phyloP scores from a whole-genome alignment of 78 protist genomes.

The Cavenderia fasciculata region DNA sequence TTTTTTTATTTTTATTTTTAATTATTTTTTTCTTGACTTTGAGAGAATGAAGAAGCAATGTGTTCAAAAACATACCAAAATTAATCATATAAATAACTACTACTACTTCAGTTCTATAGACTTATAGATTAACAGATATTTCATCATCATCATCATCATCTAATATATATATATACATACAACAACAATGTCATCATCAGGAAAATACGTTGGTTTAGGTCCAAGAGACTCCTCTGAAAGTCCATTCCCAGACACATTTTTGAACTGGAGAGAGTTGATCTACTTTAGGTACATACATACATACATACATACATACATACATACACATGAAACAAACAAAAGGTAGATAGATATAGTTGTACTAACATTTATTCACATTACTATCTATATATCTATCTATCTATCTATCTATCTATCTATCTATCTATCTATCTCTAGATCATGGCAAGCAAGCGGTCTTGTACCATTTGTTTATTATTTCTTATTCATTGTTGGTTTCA shows the following conservation, averaged over 20 bases:
- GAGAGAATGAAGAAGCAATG: too few relatives aligned
- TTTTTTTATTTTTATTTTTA: too few relatives aligned
- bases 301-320: too few relatives aligned
- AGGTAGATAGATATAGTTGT: not conserved
- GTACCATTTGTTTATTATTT: conserved; percentile 53
- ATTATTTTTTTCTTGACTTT: too few relatives aligned
- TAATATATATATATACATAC: not conserved
- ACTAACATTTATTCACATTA: not conserved
- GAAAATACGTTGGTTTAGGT: conserved; percentile 54
- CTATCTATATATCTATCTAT: not conserved
- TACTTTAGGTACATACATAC: conserved; percentile 30
- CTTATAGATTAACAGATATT: too few relatives aligned
- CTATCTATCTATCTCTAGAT: not conserved
- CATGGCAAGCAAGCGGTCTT: conserved; percentile 75
- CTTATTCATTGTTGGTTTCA: conserved; percentile 4
- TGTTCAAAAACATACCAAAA: too few relatives aligned
- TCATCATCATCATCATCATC: too few relatives aligned
- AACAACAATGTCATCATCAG: not conserved
- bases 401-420: not conserved
- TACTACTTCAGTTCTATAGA: too few relatives aligned
- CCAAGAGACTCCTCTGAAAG: conserved; percentile 30
- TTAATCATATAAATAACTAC: too few relatives aligned
- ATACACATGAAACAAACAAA: too few relatives aligned
- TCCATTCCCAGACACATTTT: conserved; percentile 63
- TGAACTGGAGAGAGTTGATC: conserved; percentile 40